These are phyloP conservation scores for Glarea lozoyensis DNA, from an alignment of 495 filamentous ascomycete genomes.

Conservation along the genomic window DNA sequence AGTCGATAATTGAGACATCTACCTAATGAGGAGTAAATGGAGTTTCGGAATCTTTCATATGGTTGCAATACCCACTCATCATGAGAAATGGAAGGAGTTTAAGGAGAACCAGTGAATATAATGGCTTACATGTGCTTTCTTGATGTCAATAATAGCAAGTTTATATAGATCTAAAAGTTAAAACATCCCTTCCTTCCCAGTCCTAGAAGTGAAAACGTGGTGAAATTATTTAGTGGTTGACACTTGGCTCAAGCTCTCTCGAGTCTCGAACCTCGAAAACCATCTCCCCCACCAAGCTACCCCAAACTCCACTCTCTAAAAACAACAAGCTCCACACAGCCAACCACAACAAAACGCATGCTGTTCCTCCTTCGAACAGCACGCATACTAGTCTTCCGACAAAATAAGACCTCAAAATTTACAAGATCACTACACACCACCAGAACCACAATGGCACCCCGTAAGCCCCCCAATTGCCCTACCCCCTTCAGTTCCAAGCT, in stretches of 20 bases:
- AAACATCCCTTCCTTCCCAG: background rate
- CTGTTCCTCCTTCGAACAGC: constrained; percentile 6
- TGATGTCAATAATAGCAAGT: background rate
- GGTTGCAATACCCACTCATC: constrained; percentile 20
- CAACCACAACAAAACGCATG: too few relatives aligned
- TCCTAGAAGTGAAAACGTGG: too few relatives aligned
- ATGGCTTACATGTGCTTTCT: background rate
- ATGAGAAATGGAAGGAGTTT: constrained; percentile 8
- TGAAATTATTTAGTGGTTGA: too few relatives aligned
- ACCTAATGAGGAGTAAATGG: background rate
- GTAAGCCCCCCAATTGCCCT: constrained; percentile 21
- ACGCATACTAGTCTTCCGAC: constrained; percentile 4
- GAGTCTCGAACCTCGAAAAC: too few relatives aligned
- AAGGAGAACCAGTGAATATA: background rate
- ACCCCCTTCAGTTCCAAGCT: background rate
- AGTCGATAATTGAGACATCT: too few relatives aligned
- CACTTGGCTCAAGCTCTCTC: too few relatives aligned
- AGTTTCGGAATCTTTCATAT: constrained; percentile 6
- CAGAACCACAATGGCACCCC: constrained; percentile 40
- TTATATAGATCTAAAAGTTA: background rate
- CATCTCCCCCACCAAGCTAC: too few relatives aligned
- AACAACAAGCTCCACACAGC: too few relatives aligned
- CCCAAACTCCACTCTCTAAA: too few relatives aligned
- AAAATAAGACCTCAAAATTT: background rate
- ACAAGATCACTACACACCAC: constrained; percentile 16